Base-by-base conservation (phyloP, 495 filamentous ascomycete species). In the Viridothelium virens region DNA sequence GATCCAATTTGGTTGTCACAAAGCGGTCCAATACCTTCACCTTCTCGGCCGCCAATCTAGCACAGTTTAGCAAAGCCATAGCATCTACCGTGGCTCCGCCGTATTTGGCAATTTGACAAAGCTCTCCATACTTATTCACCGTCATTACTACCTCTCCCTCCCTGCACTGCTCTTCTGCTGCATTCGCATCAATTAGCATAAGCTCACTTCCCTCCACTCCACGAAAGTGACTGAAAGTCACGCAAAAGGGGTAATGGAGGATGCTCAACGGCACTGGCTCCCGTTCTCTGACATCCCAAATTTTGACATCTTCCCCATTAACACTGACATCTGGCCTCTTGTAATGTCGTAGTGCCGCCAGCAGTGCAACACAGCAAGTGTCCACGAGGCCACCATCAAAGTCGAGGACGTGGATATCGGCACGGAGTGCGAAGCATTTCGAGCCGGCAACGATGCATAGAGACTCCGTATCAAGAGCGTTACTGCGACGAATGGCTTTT, bases 381-480 rank as follows among this genome's bases (percentile, higher is more conserved):
- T 96, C 91, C 14, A 93, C 86, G 34, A 98, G 80, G 67, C 90
- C 90, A 34, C 94, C 94, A 72, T 96, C 92, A 76, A 89, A 89
- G 61, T 90, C 88, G 16, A 96, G 81, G 46, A 97, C 85, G 76
- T 97, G 94, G 2, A 97, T 83, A 71, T 96, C 91, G 4, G 91
- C 91, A 34, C 91, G 89, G 63, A 98, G 82, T 61, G 84, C 85
- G 89, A 94, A 98, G 78, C 89, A 91, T 76, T 92, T 95, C 64
- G 88, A 80, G 14, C 91, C 91, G 34, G 94, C 91, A 33, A 97
- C 77, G 14, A 98, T 90, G 74, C 94, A 98, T 38, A 98, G 84
- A 1, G 91, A 95, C 78, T 98, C 94, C 37, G 91, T 96, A 73
- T 96, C 92, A 34, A 98, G 82, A 10, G 94, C 94, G 67, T 85